Percentiles rank a stretch among this genome's conserved stretches.
Evolutionary conservation across 495 filamentous ascomycete species (phyloP).

Genomic region (Podospora tetraspora): DNA sequence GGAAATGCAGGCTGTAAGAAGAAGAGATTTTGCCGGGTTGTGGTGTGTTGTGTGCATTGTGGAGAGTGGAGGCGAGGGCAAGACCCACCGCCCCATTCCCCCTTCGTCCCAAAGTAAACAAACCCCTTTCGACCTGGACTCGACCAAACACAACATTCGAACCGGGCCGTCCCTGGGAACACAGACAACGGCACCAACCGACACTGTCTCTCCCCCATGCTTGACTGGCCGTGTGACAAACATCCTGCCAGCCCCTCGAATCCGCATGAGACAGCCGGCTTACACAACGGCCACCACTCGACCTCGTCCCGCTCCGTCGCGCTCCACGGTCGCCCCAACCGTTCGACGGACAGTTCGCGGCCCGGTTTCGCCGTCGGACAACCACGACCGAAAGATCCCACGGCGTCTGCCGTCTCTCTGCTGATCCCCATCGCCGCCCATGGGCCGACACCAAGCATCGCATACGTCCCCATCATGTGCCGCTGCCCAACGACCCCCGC

Average conservation of each 20-base stretch:
- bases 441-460: not conserved
- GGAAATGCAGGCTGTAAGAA: not conserved
- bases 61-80: not conserved
- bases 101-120: not conserved
- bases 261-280: not conserved
- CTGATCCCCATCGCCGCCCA: not conserved
- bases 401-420: not conserved
- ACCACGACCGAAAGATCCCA: not conserved
- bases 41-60: not conserved
- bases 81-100: not conserved
- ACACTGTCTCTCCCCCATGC: not conserved
- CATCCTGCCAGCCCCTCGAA: not conserved
- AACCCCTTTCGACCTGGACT: not conserved
- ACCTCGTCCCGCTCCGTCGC: not conserved
- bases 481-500: not conserved
- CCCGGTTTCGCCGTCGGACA: not conserved
- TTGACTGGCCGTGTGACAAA: not conserved
- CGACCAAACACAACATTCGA: not conserved
- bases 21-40: not conserved
- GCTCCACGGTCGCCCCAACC: not conserved
- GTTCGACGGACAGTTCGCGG: not conserved
- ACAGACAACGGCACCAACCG: not conserved
- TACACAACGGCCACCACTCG: not conserved
- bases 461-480: not conserved
- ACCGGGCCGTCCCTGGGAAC: not conserved